phyloP scores from a whole-genome alignment of 108 stramenopile species.

The Epithemia pelagica region DNA sequence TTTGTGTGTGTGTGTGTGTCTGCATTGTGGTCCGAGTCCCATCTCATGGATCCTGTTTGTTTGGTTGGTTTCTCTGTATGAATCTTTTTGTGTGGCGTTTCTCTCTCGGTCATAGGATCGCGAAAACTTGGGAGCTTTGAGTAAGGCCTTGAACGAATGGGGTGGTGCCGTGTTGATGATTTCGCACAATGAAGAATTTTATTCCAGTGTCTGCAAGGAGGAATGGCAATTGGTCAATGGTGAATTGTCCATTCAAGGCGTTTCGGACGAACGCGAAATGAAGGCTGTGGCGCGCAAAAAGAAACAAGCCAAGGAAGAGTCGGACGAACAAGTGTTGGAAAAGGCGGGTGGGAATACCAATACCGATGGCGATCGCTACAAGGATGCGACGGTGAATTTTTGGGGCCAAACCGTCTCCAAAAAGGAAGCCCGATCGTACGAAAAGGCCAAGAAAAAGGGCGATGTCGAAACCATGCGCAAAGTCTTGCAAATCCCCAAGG shows the following conservation, averaged over 20 bases:
- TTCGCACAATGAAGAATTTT: constrained; percentile 97
- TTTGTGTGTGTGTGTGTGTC: no score
- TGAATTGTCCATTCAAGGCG: constrained; percentile 65
- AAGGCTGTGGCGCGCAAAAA: constrained; percentile 85
- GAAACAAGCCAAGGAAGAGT: constrained; percentile 69
- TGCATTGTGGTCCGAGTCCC: no score
- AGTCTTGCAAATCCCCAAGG: constrained; percentile 73
- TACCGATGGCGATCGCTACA: constrained; percentile 80
- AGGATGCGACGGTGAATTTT: constrained; percentile 79
- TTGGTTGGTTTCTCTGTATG: neutral
- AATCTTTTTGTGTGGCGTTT: no score
- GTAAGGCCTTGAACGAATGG: constrained; percentile 88
- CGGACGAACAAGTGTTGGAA: constrained; percentile 49
- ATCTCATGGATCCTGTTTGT: neutral
- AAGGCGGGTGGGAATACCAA: constrained; percentile 80
- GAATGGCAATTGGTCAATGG: constrained; percentile 93
- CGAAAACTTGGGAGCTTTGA: constrained; percentile 92
- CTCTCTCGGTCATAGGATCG: constrained; percentile 75
- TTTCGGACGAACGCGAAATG: constrained; percentile 80
- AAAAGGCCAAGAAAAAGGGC: constrained; percentile 89
- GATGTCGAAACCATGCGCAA: constrained; percentile 79
- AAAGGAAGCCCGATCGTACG: constrained; percentile 83
- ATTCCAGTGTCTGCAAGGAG: constrained; percentile 86
- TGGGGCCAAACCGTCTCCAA: constrained; percentile 82
- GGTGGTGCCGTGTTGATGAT: constrained; percentile 98